These are phyloP conservation scores for Biscutella auriculata DNA, from an alignment of 441 rosid species.

Conservation along the genomic window DNA sequence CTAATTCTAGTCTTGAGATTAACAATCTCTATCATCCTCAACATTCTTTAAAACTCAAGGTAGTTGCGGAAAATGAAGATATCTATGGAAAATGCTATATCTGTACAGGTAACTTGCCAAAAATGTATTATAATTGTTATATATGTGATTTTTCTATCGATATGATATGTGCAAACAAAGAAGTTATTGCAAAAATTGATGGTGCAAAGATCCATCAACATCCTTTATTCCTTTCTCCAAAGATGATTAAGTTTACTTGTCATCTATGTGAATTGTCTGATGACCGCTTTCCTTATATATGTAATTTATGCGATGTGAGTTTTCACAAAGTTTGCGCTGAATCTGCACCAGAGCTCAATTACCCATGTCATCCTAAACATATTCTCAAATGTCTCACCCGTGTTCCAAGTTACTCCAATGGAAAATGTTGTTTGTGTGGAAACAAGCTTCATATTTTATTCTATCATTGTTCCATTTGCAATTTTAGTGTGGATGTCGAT, in stretches of 20 bases:
- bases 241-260: conserved; percentile 4
- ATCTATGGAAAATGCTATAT: background rate
- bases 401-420: background rate
- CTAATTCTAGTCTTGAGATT: background rate
- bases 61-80: background rate
- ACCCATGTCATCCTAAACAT: conserved; percentile 10
- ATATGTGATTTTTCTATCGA: conserved; percentile 8
- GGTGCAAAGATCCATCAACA: background rate
- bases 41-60: background rate
- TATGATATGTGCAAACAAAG: conserved; percentile 6
- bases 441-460: background rate
- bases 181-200: background rate
- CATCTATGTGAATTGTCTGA: background rate
- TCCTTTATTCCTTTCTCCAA: background rate
- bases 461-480: conserved; percentile 11
- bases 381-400: background rate
- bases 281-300: conserved; percentile 8
- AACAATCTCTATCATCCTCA: background rate
- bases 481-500: conserved; percentile 1
- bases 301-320: conserved; percentile 1
- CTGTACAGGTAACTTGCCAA: conserved; percentile 9
- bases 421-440: background rate
- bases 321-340: conserved; percentile 10
- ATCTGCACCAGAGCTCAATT: background rate
- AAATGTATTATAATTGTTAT: background rate